phyloP scores from a whole-genome alignment of 257 asterid genomes.

The Capsicum rhomboideum region DNA sequence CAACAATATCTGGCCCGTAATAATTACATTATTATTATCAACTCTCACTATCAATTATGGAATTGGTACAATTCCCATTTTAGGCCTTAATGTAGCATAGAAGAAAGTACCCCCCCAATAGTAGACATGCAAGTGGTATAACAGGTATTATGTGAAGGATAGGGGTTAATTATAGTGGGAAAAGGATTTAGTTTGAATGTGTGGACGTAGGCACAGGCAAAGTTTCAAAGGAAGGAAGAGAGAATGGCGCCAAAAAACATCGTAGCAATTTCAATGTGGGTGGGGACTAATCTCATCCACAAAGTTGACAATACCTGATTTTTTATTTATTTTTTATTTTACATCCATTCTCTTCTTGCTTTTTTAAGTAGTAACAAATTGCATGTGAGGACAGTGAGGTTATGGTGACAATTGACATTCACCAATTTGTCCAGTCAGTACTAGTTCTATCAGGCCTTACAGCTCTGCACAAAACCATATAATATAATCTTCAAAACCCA shows the following conservation, averaged over 20 bases:
- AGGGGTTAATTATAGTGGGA: neutral
- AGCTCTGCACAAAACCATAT: neutral
- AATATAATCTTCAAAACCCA: neutral
- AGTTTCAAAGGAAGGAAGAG: neutral
- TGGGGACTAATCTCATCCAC: neutral
- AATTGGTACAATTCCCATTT: constrained; percentile 13
- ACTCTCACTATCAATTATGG: constrained; percentile 8
- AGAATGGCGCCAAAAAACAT: neutral
- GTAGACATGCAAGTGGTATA: neutral
- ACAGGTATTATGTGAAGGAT: neutral
- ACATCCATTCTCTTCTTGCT: neutral
- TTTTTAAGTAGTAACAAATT: neutral
- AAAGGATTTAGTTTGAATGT: neutral
- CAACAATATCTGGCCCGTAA: constrained; percentile 3
- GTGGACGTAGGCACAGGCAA: neutral
- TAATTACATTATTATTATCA: neutral
- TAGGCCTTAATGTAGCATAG: neutral
- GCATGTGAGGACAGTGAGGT: no score
- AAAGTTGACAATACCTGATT: neutral
- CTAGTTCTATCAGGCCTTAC: neutral
- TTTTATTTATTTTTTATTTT: neutral
- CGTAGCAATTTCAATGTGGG: neutral
- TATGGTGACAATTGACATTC: no score
- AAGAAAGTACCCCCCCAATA: neutral
- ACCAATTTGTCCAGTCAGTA: neutral